These are phyloP conservation scores for Pseudoturritis turrita DNA, from an alignment of 345 rosid species.

Conservation along the genomic window DNA sequence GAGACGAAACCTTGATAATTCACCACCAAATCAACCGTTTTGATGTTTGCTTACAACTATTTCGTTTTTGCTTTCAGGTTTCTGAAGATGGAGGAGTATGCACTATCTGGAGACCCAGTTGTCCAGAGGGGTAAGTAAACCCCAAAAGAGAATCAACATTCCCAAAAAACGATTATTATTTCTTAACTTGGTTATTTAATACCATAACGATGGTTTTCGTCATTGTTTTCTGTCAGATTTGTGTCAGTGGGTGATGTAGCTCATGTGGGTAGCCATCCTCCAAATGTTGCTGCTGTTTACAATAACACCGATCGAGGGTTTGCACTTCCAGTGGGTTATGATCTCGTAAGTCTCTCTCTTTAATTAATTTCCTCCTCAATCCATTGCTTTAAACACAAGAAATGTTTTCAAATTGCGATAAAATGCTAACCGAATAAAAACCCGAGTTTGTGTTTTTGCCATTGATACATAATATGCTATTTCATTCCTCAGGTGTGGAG, in stretches of 20 bases:
- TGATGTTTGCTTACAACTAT: background rate
- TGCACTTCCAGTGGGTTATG: slow-evolving; percentile 80
- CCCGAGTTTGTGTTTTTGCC: background rate
- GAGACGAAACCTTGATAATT: background rate
- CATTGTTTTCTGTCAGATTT: slow-evolving; percentile 40
- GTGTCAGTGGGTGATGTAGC: slow-evolving; percentile 88
- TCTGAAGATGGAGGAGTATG: slow-evolving; percentile 55
- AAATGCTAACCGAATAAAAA: background rate
- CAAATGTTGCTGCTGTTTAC: slow-evolving; percentile 88
- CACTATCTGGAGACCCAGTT: slow-evolving; percentile 90
- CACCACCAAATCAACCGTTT: background rate
- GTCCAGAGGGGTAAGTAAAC: slow-evolving; percentile 73
- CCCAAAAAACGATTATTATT: background rate
- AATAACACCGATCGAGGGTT: slow-evolving; percentile 42
- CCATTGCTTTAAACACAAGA: background rate
- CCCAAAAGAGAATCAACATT: background rate
- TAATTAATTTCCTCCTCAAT: background rate
- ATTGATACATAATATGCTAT: background rate
- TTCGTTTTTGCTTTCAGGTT: slow-evolving; percentile 43
- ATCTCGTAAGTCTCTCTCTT: slow-evolving; percentile 56
- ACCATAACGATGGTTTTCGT: slow-evolving; percentile 5
- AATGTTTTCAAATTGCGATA: background rate
- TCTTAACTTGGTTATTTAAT: background rate
- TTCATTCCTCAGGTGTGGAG: slow-evolving; percentile 75
- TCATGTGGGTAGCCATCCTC: slow-evolving; percentile 78